phyloP scores from a whole-genome alignment of 768 basidiomycete species.

The Suillus fuscotomentosus region DNA sequence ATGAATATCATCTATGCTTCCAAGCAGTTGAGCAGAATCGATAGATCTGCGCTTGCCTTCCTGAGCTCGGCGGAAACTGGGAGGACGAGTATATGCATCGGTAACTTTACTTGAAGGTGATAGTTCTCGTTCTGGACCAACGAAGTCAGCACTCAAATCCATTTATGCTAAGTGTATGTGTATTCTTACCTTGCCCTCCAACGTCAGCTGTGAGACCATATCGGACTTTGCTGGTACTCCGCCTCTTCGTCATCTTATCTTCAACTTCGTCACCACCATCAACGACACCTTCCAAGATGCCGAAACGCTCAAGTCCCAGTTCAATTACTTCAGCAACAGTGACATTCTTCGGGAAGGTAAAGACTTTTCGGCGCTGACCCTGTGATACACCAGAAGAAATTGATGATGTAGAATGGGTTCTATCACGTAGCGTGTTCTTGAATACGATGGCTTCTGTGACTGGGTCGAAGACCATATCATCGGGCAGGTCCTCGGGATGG shows the following conservation, averaged over 20 bases:
- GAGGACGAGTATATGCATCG: conserved; percentile 79
- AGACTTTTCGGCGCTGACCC: conserved; percentile 71
- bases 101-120: conserved; percentile 79
- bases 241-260: conserved; percentile 82
- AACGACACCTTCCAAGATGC: conserved; percentile 95
- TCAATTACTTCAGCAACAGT: conserved; percentile 98
- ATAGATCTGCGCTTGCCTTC: conserved; percentile 83
- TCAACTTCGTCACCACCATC: conserved; percentile 98
- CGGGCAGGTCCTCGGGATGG: conserved; percentile 88
- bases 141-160: conserved; percentile 11
- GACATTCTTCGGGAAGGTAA: conserved; percentile 91
- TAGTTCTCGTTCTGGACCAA: conserved; percentile 67
- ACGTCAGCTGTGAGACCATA: conserved; percentile 70
- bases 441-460: conserved; percentile 93
- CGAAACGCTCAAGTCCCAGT: conserved; percentile 87
- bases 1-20: conserved; percentile 69
- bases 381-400: conserved; percentile 56
- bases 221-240: conserved; percentile 74
- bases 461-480: conserved; percentile 93
- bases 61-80: conserved; percentile 58
- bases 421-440: conserved; percentile 65
- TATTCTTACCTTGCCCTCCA: conserved; percentile 61
- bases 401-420: conserved; percentile 39
- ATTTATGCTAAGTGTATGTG: background rate
- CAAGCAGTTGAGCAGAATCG: conserved; percentile 74